A percentile compares a stretch with the other conserved stretches of the same genome.
Evolutionary conservation across 2,329 filamentous ascomycete species (phyloP).

Genomic region (Sphaerulina vaccinii): DNA sequence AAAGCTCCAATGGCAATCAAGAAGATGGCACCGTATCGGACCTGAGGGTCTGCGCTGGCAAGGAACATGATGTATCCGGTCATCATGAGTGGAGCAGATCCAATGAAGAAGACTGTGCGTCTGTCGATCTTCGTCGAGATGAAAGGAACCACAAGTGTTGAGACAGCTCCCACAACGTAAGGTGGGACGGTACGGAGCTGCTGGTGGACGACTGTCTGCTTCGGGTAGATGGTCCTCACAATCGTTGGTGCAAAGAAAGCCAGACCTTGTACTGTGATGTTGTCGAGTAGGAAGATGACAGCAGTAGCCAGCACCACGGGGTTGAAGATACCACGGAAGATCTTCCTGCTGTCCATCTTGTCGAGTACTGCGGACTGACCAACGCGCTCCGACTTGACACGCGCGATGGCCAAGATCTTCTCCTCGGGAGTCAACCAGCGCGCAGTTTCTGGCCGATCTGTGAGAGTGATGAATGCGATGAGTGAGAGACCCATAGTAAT

Average conservation of each 20-base stretch:
- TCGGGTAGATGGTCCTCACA: conserved; percentile 65
- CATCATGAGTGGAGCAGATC: conserved; percentile 63
- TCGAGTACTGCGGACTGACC: conserved; percentile 63
- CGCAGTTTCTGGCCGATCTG: conserved; percentile 67
- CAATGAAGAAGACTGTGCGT: conserved; percentile 61
- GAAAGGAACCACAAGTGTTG: conserved; percentile 61
- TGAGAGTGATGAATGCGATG: conserved; percentile 63
- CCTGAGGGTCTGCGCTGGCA: conserved; percentile 50
- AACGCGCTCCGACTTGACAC: conserved; percentile 67
- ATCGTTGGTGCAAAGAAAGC: conserved; percentile 71
- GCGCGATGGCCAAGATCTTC: conserved; percentile 64
- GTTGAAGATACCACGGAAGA: conserved; percentile 61
- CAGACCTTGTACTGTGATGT: conserved; percentile 69
- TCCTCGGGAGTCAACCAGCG: conserved; percentile 65
- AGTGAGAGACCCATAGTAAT: conserved; percentile 59
- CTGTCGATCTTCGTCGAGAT: conserved; percentile 61
- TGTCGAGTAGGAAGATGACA: conserved; percentile 63
- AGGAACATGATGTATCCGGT: conserved; percentile 70
- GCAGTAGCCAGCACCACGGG: conserved; percentile 60
- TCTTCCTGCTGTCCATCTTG: conserved; percentile 59
- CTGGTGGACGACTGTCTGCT: conserved; percentile 57
- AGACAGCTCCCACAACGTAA: conserved; percentile 67
- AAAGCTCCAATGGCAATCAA: conserved; percentile 66
- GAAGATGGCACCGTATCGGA: conserved; percentile 70
- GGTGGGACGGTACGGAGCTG: conserved; percentile 71